A percentile compares a stretch with the other conserved stretches of the same genome.
Evolutionary conservation across 441 rosid genomes (phyloP).

Genomic region (Macaranga tanarius): DNA sequence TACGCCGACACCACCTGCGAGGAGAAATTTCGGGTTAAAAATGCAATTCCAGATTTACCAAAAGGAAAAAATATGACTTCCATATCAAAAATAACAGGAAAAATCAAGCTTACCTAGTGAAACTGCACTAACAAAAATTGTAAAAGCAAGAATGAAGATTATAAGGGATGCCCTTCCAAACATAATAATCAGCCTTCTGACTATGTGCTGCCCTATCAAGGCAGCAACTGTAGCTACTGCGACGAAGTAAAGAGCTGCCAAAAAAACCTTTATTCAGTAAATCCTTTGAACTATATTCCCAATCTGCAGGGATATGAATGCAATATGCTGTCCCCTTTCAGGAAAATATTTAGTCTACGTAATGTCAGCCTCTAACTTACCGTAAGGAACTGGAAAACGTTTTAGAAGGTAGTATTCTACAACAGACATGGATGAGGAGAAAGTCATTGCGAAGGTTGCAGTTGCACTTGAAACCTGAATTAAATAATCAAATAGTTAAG

Average conservation of each 20-base stretch:
- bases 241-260: slow-evolving; percentile 50
- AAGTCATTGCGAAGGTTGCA: slow-evolving; percentile 62
- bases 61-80: background rate
- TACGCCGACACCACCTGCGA: slow-evolving; percentile 53
- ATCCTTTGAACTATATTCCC: background rate
- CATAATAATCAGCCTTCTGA: slow-evolving; percentile 45
- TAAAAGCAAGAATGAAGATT: slow-evolving; percentile 59
- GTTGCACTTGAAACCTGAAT: slow-evolving; percentile 71
- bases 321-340: background rate
- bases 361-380: slow-evolving; percentile 16
- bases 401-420: slow-evolving; percentile 61
- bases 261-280: background rate
- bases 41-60: too few species aligned
- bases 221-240: slow-evolving; percentile 56
- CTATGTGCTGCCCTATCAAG: slow-evolving; percentile 53
- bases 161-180: slow-evolving; percentile 66
- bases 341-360: background rate
- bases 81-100: too few species aligned
- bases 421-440: slow-evolving; percentile 69
- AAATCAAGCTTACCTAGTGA: slow-evolving; percentile 47
- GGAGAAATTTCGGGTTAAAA: background rate
- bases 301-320: background rate
- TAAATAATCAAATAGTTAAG: slow-evolving; percentile 13
- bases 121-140: slow-evolving; percentile 60
- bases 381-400: slow-evolving; percentile 62